Evolutionary conservation across 2,329 filamentous ascomycete species (phyloP), one percentile per base, ranked within the genome.

Genomic region (Hymenoscyphus fructigenus): DNA sequence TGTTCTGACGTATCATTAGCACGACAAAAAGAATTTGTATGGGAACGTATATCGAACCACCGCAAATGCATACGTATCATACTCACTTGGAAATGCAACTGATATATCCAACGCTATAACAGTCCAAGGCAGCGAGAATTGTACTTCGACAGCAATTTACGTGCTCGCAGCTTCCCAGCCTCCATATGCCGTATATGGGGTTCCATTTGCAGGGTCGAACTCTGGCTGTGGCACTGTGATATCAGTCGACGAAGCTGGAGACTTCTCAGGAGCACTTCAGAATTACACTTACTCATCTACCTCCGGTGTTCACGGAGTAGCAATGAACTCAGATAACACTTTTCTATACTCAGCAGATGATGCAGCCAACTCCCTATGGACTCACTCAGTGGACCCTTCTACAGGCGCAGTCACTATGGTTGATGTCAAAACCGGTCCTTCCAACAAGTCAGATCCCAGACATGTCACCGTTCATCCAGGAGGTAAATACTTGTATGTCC

Each of bases 261-360:
- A 70, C 10, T 73, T 82, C 6, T 74, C 75, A 20, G 64, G 73
- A 56, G 78, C 81, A 36, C 71, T 82, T 5, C 80, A 82, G 66
- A 78, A 80, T 69, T 82, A 80, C 73, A 75, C 77, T 60, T 82
- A 82, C 67, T 72, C 72, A 10, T 68, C 74, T 38, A 76, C 78
- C 61, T 81, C 81, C 1, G 80, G 78, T 41, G 78, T 83, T 44
- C 81, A 83, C 69, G 81, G 81, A 61, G 79, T 80, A 71, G 80
- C 81, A 23, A 79, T 83, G 64, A 79, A 80, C 65, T 76, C 77
- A 3, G 77, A 77, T 29, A 77, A 78, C 63, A 75, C 76, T 55
- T 80, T 79, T 67, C 71, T 84, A 17, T 81, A 82, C 72, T 82
- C 81, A 12, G 80, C 81, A 23, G 81, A 83, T 67, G 78, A 81